These are phyloP conservation scores for Euclidium syriacum DNA, from an alignment of 345 rosid species.

Conservation along the genomic window DNA sequence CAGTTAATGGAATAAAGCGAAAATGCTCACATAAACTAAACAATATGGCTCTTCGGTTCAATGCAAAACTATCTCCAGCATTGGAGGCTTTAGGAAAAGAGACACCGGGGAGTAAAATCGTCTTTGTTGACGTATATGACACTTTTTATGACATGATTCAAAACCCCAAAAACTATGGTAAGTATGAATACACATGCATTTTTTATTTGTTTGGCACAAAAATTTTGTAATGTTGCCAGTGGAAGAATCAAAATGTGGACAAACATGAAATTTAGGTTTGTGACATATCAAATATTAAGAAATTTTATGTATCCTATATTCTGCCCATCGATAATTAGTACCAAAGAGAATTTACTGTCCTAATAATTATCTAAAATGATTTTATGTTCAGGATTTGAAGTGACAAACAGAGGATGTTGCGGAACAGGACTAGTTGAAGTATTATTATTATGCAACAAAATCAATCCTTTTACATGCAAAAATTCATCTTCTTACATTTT, in stretches of 20 bases:
- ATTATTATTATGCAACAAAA: constrained; percentile 35
- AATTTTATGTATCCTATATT: neutral
- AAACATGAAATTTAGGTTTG: neutral
- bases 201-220: neutral
- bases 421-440: constrained; percentile 50
- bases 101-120: constrained; percentile 7
- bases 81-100: neutral
- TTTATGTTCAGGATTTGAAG: constrained; percentile 32
- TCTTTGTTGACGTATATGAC: constrained; percentile 39
- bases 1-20: neutral
- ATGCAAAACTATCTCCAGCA: neutral
- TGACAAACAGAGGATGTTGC: constrained; percentile 47
- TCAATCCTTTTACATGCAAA: constrained; percentile 30
- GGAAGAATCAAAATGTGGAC: neutral
- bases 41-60: constrained; percentile 10
- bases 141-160: constrained; percentile 37
- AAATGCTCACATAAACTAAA: neutral
- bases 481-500: constrained; percentile 38
- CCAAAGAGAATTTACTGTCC: no score
- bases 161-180: constrained; percentile 38
- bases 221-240: neutral
- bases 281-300: neutral
- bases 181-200: neutral
- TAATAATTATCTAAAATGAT: neutral
- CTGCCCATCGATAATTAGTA: no score